Evolutionary conservation across 2,329 filamentous ascomycete species (phyloP).

Genomic region (Alternaria alternata): DNA sequence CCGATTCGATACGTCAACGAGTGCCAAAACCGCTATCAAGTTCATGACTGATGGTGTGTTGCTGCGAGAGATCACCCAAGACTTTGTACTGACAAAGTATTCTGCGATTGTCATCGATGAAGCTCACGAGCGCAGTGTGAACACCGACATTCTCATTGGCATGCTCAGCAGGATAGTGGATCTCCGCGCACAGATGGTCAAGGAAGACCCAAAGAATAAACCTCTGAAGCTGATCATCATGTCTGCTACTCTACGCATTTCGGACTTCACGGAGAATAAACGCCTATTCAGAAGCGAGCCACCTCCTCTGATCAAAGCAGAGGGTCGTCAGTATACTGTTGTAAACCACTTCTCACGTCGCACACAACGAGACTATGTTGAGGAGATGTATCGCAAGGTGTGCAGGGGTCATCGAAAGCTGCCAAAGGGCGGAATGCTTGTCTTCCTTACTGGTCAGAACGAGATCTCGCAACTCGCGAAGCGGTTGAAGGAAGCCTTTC

Average conservation of each 20-base stretch:
- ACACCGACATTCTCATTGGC: conserved; percentile 97
- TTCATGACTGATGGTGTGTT: conserved; percentile 99
- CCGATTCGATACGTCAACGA: conserved; percentile 86
- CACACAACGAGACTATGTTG: conserved; percentile 86
- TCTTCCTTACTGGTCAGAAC: conserved; percentile 92
- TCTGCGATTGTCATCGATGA: conserved; percentile 95
- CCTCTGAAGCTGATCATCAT: conserved; percentile 96
- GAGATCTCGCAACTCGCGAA: conserved; percentile 89
- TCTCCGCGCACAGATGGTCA: conserved; percentile 76
- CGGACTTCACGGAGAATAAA: conserved; percentile 86
- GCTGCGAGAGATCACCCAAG: conserved; percentile 87
- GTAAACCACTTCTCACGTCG: conserved; percentile 86
- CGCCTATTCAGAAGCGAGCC: conserved; percentile 75
- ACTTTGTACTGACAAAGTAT: conserved; percentile 88
- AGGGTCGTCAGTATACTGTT: conserved; percentile 91
- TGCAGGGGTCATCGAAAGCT: conserved; percentile 87
- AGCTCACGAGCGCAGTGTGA: conserved; percentile 95
- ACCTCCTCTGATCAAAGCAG: conserved; percentile 86
- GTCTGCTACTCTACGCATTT: conserved; percentile 92
- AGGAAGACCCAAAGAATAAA: conserved; percentile 72
- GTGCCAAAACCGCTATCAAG: conserved; percentile 85
- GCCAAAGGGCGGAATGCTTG: conserved; percentile 87
- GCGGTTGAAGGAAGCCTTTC: conserved; percentile 74
- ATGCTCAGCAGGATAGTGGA: conserved; percentile 95
- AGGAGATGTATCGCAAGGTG: conserved; percentile 89